These are phyloP conservation scores for Nakazawaea anatomiae DNA, from an alignment of 805 yeast species.

Conservation along the genomic window DNA sequence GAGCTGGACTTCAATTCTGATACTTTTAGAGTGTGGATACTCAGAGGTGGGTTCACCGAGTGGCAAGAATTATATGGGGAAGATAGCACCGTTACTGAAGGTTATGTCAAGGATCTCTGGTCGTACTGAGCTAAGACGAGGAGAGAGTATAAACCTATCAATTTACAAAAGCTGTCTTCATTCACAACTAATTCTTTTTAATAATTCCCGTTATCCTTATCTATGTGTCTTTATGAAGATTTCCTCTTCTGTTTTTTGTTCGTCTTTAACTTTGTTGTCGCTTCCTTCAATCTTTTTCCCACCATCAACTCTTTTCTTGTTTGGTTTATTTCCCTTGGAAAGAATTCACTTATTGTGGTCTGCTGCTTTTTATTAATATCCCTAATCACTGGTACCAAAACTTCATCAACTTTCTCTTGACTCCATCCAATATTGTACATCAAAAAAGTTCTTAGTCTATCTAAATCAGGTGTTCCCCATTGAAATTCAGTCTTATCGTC, in stretches of 20 bases:
- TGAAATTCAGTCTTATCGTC: constrained; percentile 67
- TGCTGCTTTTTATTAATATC: constrained; percentile 69
- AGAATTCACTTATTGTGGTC: constrained; percentile 58
- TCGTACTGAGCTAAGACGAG: neutral
- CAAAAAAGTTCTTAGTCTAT: constrained; percentile 65
- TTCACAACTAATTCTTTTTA: too few species aligned
- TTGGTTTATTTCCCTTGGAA: constrained; percentile 51
- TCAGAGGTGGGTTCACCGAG: constrained; percentile 77
- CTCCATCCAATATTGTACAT: constrained; percentile 76
- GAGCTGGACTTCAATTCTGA: constrained; percentile 22
- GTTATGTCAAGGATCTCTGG: constrained; percentile 39
- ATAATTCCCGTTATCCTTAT: too few species aligned
- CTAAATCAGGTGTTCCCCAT: constrained; percentile 91
- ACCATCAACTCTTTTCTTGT: constrained; percentile 38
- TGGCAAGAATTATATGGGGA: constrained; percentile 80
- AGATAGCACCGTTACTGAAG: constrained; percentile 60
- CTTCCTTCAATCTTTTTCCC: constrained; percentile 59
- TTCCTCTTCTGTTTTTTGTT: constrained; percentile 8
- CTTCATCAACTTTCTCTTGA: constrained; percentile 68
- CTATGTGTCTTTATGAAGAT: too few species aligned
- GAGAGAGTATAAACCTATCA: too few species aligned
- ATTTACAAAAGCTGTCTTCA: too few species aligned
- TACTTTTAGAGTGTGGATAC: constrained; percentile 54
- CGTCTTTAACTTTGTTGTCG: constrained; percentile 42
- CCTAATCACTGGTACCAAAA: constrained; percentile 77